Evolutionary conservation across 495 filamentous ascomycete genomes (phyloP).

Genomic region (Acidiella bohemica): DNA sequence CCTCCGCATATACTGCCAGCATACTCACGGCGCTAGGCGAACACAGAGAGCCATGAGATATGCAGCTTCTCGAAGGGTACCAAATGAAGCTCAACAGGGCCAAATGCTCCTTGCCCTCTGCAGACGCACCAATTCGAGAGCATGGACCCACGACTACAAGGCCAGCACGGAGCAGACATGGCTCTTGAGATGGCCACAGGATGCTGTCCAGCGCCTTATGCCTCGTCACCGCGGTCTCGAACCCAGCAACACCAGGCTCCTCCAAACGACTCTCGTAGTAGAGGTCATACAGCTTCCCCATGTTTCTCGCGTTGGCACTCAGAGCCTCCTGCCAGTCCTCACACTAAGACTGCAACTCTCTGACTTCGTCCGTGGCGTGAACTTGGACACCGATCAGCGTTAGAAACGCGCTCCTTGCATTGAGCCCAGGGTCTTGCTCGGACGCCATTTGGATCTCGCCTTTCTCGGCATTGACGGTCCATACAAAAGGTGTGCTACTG

Average conservation of each 20-base stretch:
- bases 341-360: slow-evolving; percentile 2
- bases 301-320: background rate
- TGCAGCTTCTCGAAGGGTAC: too few relatives aligned
- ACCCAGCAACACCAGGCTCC: slow-evolving; percentile 3
- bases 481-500: slow-evolving; percentile 35
- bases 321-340: slow-evolving; percentile 11
- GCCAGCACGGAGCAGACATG: too few relatives aligned
- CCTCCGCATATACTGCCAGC: too few relatives aligned
- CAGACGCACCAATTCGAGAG: too few relatives aligned
- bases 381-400: slow-evolving; percentile 10
- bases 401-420: background rate
- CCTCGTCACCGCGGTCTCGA: slow-evolving; percentile 7
- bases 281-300: slow-evolving; percentile 13
- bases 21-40: too few relatives aligned
- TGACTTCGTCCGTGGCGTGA: slow-evolving; percentile 7
- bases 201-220: slow-evolving; percentile 8
- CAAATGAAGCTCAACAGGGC: too few relatives aligned
- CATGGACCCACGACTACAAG: too few relatives aligned
- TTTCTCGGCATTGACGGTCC: slow-evolving; percentile 42
- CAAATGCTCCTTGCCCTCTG: too few relatives aligned
- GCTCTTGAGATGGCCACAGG: slow-evolving; percentile 9
- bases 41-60: too few relatives aligned
- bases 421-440: slow-evolving; percentile 1
- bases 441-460: slow-evolving; percentile 38
- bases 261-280: slow-evolving; percentile 1